These are phyloP conservation scores for Wickerhamomyces queroliae DNA, from an alignment of 805 yeast genomes.

Conservation along the genomic window DNA sequence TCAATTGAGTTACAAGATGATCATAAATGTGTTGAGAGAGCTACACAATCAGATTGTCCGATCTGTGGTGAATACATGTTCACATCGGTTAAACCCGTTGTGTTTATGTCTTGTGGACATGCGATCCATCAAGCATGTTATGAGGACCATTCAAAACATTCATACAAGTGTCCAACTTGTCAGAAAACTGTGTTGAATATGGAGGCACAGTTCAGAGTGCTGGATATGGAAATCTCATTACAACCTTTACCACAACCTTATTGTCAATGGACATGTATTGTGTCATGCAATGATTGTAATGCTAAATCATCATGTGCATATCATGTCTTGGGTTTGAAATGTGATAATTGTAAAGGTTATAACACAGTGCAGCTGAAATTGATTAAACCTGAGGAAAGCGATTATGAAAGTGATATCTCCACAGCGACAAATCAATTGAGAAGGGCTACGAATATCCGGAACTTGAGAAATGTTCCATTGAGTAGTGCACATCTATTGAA, in stretches of 20 bases:
- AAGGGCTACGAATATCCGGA: constrained; percentile 6
- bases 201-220: constrained; percentile 81
- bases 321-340: constrained; percentile 82
- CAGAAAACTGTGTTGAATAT: constrained; percentile 79
- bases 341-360: constrained; percentile 83
- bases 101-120: constrained; percentile 92
- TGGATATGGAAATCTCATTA: constrained; percentile 75
- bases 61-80: constrained; percentile 90
- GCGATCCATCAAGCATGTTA: constrained; percentile 86
- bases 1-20: constrained; percentile 70
- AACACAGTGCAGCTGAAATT: constrained; percentile 73
- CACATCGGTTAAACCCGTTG: constrained; percentile 74
- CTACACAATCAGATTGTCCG: constrained; percentile 90
- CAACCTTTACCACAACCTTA: constrained; percentile 81
- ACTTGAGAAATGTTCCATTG: constrained; percentile 17
- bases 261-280: constrained; percentile 64
- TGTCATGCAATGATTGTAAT: constrained; percentile 82
- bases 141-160: constrained; percentile 73
- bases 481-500: constrained; percentile 16
- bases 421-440: constrained; percentile 15
- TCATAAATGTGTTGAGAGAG: constrained; percentile 80
- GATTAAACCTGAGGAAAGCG: constrained; percentile 59
- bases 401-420: constrained; percentile 21
- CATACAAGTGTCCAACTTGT: constrained; percentile 90
- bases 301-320: constrained; percentile 71